Evolutionary conservation across 495 filamentous ascomycete genomes (phyloP).

Genomic region (Penicillium parvum): DNA sequence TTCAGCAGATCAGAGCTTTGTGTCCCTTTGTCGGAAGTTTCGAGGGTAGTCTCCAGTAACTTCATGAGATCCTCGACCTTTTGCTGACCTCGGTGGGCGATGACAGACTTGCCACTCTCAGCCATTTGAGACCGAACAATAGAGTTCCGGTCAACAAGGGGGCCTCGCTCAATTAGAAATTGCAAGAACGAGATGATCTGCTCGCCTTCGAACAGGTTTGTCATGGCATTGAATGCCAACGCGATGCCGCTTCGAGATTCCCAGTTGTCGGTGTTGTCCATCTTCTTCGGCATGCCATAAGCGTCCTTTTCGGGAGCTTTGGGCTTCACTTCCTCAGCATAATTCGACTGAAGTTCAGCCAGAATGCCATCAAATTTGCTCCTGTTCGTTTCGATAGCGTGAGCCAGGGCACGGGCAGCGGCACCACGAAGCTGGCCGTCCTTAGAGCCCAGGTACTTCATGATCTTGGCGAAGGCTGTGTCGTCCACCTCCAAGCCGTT

Average conservation of each 20-base stretch:
- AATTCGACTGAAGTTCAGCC: constrained; percentile 59
- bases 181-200: constrained; percentile 71
- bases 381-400: constrained; percentile 57
- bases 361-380: constrained; percentile 54
- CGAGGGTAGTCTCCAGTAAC: constrained; percentile 79
- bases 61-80: constrained; percentile 89
- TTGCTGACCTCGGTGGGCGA: constrained; percentile 69
- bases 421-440: constrained; percentile 79
- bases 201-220: constrained; percentile 58
- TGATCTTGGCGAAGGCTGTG: constrained; percentile 55
- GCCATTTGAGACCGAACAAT: constrained; percentile 84
- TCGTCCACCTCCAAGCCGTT: constrained; percentile 73
- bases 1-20: constrained; percentile 81
- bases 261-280: constrained; percentile 82
- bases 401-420: constrained; percentile 76
- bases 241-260: constrained; percentile 83
- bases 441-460: constrained; percentile 72
- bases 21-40: constrained; percentile 72
- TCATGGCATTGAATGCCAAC: constrained; percentile 77
- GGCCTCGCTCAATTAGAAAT: constrained; percentile 80
- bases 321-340: constrained; percentile 73
- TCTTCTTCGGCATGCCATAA: constrained; percentile 87
- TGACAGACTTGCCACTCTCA: constrained; percentile 80
- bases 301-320: constrained; percentile 77
- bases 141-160: constrained; percentile 72